Conservation (phyloP, 1,284 basidiomycete species). For the Irpex sp. region DNA sequence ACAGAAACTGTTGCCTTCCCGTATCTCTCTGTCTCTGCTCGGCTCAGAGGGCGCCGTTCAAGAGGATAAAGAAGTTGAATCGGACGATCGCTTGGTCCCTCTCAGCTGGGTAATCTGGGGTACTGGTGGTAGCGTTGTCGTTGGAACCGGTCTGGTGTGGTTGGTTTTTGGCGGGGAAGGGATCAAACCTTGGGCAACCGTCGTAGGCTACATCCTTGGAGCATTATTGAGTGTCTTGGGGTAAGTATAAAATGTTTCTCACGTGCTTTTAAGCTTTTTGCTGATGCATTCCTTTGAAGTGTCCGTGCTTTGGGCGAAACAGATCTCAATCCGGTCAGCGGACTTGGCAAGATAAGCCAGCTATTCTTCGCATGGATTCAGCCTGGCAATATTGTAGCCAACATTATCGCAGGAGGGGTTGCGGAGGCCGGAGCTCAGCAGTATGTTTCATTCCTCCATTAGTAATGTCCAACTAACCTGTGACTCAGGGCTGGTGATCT, state of each 20-base stretch:
- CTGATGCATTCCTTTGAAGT: slow-evolving; percentile 33
- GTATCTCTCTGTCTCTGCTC: background rate
- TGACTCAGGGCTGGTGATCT: slow-evolving; percentile 83
- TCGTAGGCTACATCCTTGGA: slow-evolving; percentile 82
- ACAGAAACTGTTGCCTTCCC: slow-evolving; percentile 17
- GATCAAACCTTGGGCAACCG: slow-evolving; percentile 92
- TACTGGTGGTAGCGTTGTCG: slow-evolving; percentile 54
- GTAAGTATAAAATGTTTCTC: slow-evolving; percentile 37
- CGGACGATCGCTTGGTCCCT: slow-evolving; percentile 80
- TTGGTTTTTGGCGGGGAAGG: slow-evolving; percentile 85
- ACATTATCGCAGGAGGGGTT: slow-evolving; percentile 94
- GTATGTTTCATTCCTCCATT: slow-evolving; percentile 30
- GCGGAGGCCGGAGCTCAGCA: slow-evolving; percentile 96
- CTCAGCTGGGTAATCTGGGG: slow-evolving; percentile 75
- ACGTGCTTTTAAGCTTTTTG: slow-evolving; percentile 5
- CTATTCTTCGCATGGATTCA: slow-evolving; percentile 93
- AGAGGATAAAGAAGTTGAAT: slow-evolving; percentile 74
- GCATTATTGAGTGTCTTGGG: slow-evolving; percentile 85
- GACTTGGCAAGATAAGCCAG: slow-evolving; percentile 93
- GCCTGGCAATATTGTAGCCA: slow-evolving; percentile 92
- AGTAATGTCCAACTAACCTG: slow-evolving; percentile 1
- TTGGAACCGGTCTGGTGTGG: slow-evolving; percentile 83
- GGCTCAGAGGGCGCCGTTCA: background rate
- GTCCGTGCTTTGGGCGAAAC: slow-evolving; percentile 92
- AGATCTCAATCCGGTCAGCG: slow-evolving; percentile 91